These are phyloP conservation scores for Boletales sp. DNA, from an alignment of 768 basidiomycete species.

Conservation along the genomic window DNA sequence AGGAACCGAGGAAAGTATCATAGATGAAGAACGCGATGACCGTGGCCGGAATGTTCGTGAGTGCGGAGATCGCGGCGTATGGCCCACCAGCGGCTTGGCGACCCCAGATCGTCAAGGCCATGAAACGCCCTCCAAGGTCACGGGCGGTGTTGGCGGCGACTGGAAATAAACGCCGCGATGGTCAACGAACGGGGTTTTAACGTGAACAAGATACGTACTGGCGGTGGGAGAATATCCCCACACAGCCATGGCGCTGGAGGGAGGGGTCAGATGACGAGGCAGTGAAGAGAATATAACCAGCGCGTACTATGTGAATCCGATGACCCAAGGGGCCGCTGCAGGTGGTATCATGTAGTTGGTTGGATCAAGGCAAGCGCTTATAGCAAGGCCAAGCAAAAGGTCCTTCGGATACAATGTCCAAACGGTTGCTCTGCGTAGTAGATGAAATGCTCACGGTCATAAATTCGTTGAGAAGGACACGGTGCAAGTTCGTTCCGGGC, in stretches of 20 bases:
- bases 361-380: conserved; percentile 41
- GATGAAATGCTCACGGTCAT: conserved; percentile 25
- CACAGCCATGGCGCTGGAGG: conserved; percentile 47
- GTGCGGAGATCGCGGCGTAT: conserved; percentile 61
- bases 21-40: conserved; percentile 52
- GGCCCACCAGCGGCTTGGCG: conserved; percentile 44
- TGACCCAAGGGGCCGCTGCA: conserved; percentile 44
- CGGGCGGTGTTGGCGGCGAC: conserved; percentile 66
- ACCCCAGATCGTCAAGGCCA: conserved; percentile 62
- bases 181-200: not conserved
- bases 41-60: conserved; percentile 65
- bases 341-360: conserved; percentile 59
- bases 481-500: conserved; percentile 29
- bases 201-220: conserved; percentile 28
- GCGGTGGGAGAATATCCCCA: conserved; percentile 58
- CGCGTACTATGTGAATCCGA: conserved; percentile 58
- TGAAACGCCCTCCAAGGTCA: conserved; percentile 63
- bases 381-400: conserved; percentile 19
- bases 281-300: not conserved
- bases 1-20: conserved; percentile 55
- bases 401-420: conserved; percentile 10
- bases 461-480: conserved; percentile 39
- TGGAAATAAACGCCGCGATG: conserved; percentile 14
- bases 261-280: conserved; percentile 1
- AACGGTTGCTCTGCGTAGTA: not conserved